Evolutionary conservation across 768 basidiomycete species (phyloP).

Genomic region (Multifurca ochricompacta): DNA sequence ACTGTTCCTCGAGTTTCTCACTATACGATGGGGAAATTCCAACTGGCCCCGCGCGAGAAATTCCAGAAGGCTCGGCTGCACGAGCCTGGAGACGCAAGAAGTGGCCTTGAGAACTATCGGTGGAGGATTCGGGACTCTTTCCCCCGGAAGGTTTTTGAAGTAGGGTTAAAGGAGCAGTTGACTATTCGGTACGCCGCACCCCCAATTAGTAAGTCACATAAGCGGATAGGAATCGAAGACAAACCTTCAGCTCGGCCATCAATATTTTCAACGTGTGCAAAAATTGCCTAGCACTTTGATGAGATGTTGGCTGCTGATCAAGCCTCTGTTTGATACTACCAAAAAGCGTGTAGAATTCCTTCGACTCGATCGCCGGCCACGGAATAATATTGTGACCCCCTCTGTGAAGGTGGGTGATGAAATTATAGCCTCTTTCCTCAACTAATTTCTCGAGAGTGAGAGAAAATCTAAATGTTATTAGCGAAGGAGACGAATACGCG

Average conservation of each 20-base stretch:
- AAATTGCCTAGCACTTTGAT: conserved; percentile 47
- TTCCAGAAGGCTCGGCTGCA: no score
- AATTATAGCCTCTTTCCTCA: conserved; percentile 52
- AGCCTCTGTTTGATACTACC: conserved; percentile 38
- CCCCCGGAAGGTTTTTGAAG: no score
- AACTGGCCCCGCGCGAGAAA: no score
- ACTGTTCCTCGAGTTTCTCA: no score
- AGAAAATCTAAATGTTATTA: conserved; percentile 35
- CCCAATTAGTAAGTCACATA: not conserved
- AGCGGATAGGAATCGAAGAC: not conserved
- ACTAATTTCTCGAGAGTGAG: conserved; percentile 57
- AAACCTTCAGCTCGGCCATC: conserved; percentile 61
- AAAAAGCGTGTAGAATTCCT: conserved; percentile 51
- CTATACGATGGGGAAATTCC: no score
- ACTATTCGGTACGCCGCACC: conserved; percentile 28
- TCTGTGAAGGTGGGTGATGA: conserved; percentile 51
- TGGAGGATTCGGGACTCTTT: no score
- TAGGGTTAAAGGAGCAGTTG: no score
- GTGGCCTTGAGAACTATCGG: no score
- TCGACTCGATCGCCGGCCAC: conserved; percentile 61
- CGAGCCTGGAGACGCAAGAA: no score
- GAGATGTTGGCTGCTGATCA: conserved; percentile 43
- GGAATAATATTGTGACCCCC: conserved; percentile 54
- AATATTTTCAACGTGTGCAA: conserved; percentile 50
- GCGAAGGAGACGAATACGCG: not conserved